phyloP scores from a whole-genome alignment of 2,329 filamentous ascomycete genomes.

The Ceratocystis albifundus region DNA sequence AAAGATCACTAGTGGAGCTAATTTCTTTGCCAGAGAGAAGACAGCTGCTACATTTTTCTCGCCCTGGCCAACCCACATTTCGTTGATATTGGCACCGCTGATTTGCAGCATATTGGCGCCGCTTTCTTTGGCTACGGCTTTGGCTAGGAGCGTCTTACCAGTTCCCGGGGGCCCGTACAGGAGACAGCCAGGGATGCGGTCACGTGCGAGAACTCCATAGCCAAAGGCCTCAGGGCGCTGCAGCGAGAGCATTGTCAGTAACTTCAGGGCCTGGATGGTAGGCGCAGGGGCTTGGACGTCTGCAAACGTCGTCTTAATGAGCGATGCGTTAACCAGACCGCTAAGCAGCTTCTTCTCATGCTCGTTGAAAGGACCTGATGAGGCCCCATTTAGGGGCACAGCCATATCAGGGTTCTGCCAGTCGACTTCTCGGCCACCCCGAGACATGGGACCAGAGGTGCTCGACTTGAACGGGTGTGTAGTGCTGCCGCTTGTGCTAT shows the following conservation, averaged over 20 bases:
- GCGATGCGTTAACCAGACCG: slow-evolving; percentile 69
- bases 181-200: slow-evolving; percentile 80
- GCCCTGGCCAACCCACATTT: slow-evolving; percentile 91
- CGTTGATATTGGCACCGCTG: slow-evolving; percentile 80
- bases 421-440: slow-evolving; percentile 16
- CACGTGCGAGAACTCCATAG: slow-evolving; percentile 83
- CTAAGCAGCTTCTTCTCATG: slow-evolving; percentile 74
- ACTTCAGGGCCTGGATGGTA: slow-evolving; percentile 77
- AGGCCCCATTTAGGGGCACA: background rate
- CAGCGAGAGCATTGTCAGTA: slow-evolving; percentile 76
- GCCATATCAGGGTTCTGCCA: slow-evolving; percentile 12
- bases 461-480: slow-evolving; percentile 3
- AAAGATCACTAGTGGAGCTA: slow-evolving; percentile 87
- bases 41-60: slow-evolving; percentile 93
- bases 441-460: slow-evolving; percentile 13
- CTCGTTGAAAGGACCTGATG: slow-evolving; percentile 41
- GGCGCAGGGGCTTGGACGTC: slow-evolving; percentile 74
- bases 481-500: background rate
- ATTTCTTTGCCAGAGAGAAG: slow-evolving; percentile 81
- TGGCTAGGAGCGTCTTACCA: slow-evolving; percentile 58
- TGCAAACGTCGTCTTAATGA: slow-evolving; percentile 75
- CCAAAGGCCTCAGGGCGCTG: slow-evolving; percentile 86
- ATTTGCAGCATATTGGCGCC: slow-evolving; percentile 72
- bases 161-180: slow-evolving; percentile 81
- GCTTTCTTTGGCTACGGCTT: slow-evolving; percentile 56